Evolutionary conservation across 176 grass and related monocot species (phyloP).

Genomic region (Rhynchospora breviuscula): DNA sequence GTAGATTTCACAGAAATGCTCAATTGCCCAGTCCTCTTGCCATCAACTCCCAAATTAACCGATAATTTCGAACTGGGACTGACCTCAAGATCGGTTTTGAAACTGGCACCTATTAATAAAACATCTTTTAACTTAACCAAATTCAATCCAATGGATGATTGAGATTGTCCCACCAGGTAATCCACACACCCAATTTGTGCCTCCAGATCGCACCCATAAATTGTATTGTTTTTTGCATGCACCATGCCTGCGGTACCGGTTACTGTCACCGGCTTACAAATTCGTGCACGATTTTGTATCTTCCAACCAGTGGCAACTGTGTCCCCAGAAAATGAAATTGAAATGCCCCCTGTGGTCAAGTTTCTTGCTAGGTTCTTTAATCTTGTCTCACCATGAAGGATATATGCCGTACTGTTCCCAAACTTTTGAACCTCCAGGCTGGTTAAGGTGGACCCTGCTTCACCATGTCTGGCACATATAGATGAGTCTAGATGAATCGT

Average conservation of each 20-base stretch:
- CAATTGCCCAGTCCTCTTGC: constrained; percentile 62
- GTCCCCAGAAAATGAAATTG: constrained; percentile 66
- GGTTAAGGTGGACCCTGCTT: constrained; percentile 59
- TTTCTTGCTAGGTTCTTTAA: constrained; percentile 63
- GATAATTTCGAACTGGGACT: constrained; percentile 53
- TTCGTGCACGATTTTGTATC: constrained; percentile 55
- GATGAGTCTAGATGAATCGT: constrained; percentile 76
- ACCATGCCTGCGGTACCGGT: constrained; percentile 51
- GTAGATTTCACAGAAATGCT: constrained; percentile 60
- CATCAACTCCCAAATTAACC: constrained; percentile 59
- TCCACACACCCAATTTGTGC: constrained; percentile 44
- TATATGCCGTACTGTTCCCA: constrained; percentile 56
- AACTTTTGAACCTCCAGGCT: constrained; percentile 65
- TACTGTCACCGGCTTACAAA: constrained; percentile 51
- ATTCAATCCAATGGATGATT: constrained; percentile 56
- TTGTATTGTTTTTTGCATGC: constrained; percentile 40
- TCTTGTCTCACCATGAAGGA: constrained; percentile 66
- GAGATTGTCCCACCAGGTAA: constrained; percentile 44
- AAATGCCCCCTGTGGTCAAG: constrained; percentile 55
- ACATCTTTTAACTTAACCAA: constrained; percentile 57
- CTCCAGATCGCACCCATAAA: constrained; percentile 61
- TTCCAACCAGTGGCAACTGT: constrained; percentile 56
- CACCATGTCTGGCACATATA: constrained; percentile 61
- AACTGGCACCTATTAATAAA: constrained; percentile 51
- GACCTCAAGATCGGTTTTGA: constrained; percentile 58